phyloP scores from a whole-genome alignment of 192 early-diverging fungal genomes.

The Backusella luteola region DNA sequence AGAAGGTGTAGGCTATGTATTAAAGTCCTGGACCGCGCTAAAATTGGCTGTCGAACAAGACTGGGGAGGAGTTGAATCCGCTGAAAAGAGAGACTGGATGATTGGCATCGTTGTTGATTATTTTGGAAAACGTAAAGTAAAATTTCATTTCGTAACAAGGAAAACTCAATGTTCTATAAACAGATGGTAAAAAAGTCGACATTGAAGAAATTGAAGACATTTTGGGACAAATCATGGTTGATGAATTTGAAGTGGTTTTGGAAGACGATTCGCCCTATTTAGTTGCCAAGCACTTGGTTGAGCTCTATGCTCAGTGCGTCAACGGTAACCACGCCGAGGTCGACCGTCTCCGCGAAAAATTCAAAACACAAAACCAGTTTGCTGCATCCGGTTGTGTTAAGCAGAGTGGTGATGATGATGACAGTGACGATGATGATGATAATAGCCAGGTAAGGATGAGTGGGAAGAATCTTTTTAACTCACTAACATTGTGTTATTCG shows the following conservation, averaged over 20 bases:
- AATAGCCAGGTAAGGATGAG: background rate
- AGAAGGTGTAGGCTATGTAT: constrained; percentile 61
- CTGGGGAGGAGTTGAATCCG: constrained; percentile 67
- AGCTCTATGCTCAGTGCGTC: constrained; percentile 44
- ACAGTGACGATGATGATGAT: constrained; percentile 34
- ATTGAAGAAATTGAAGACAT: constrained; percentile 54
- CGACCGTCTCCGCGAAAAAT: constrained; percentile 23
- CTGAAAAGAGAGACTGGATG: constrained; percentile 69
- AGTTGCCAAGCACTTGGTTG: constrained; percentile 46
- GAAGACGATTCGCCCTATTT: constrained; percentile 59
- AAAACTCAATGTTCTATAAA: background rate
- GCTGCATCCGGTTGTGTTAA: constrained; percentile 23
- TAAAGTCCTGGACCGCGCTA: constrained; percentile 69
- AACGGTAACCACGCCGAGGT: constrained; percentile 41
- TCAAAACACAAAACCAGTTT: constrained; percentile 2
- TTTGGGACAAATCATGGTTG: constrained; percentile 52
- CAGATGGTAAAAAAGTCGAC: constrained; percentile 54
- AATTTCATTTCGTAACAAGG: background rate
- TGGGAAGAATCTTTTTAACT: background rate
- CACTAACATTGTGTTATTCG: background rate
- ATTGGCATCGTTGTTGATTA: constrained; percentile 62
- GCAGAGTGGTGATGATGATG: constrained; percentile 29
- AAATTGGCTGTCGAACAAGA: constrained; percentile 67
- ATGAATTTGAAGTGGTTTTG: constrained; percentile 52
- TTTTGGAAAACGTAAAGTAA: constrained; percentile 52